phyloP scores from a whole-genome alignment of 108 stramenopile genomes.

The Pseudonitzschia pungens region DNA sequence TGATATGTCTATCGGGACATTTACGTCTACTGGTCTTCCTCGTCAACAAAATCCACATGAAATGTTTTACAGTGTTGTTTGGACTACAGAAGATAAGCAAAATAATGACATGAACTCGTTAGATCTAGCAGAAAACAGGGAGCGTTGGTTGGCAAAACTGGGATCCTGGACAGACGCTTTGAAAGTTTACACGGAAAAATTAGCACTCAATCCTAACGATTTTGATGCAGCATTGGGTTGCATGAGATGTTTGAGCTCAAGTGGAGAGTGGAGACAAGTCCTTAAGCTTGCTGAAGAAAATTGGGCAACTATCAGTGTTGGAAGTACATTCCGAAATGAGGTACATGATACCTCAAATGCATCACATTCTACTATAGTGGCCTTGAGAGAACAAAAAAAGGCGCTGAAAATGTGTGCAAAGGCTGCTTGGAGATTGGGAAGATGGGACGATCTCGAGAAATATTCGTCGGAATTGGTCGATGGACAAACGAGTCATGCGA shows the following conservation, averaged over 20 bases:
- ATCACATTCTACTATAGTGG: slow-evolving; percentile 19
- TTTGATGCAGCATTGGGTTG: slow-evolving; percentile 87
- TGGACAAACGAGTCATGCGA: slow-evolving; percentile 23
- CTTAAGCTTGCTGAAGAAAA: slow-evolving; percentile 78
- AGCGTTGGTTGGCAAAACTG: slow-evolving; percentile 96
- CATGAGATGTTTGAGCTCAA: slow-evolving; percentile 94
- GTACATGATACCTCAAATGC: not conserved
- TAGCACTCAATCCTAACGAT: slow-evolving; percentile 70
- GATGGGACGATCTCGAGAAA: slow-evolving; percentile 91
- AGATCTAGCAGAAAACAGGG: slow-evolving; percentile 59
- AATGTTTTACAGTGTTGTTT: slow-evolving; percentile 78
- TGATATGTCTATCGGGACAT: slow-evolving; percentile 20
- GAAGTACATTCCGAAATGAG: slow-evolving; percentile 22
- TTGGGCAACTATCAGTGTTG: slow-evolving; percentile 49
- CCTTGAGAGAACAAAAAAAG: slow-evolving; percentile 52
- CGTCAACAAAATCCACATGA: slow-evolving; percentile 41
- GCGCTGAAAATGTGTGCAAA: slow-evolving; percentile 85
- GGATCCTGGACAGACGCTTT: slow-evolving; percentile 93
- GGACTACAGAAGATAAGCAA: slow-evolving; percentile 41
- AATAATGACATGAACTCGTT: slow-evolving; percentile 31
- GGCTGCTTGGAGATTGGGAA: slow-evolving; percentile 91
- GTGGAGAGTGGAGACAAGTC: slow-evolving; percentile 92
- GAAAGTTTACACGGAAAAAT: slow-evolving; percentile 81
- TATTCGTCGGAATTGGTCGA: slow-evolving; percentile 69
- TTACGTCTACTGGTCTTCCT: slow-evolving; percentile 28